Base-by-base conservation (phyloP, 2,329 filamentous ascomycete species). In the Trichoderma pleuroti region DNA sequence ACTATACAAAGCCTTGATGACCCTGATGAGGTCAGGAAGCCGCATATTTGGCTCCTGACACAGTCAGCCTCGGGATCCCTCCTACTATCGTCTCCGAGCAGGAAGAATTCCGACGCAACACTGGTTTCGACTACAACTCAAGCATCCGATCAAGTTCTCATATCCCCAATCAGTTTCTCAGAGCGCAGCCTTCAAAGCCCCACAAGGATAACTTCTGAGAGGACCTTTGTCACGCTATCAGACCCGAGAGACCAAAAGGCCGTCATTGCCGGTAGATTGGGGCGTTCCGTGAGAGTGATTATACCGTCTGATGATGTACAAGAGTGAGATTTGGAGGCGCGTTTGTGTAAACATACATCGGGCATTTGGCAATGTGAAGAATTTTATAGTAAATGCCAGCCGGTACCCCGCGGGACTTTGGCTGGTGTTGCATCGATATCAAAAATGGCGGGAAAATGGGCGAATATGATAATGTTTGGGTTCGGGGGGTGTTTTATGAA, bases 31-130 rank as follows among this genome's bases (percentile, higher is more conserved):
- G n/a, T 49, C 28, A 68, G 32, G 26, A 74, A 73, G 54, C 72
- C 66, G 18, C 60, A 70, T 11, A 56, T 68, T 10, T 74, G 73
- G 73, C 68, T 71, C 7, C 16, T 69, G 42, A 72, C 72, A 42
- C 65, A 71, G 8, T 64, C 70, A 8, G 57, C 42, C 9, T 63
- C 65, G 0, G 70, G 57, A 12, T 69, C 70, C 1, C 42, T 71
- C 63, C 46, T 68, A 7, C 16, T 71, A 11, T 61, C 63, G 9
- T 67, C 57, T 24, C 63, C 70, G 2, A 49, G 32, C 26, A 67
- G 49, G 32, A 66, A 63, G 9, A 39, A 57, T 24, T 68, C 70
- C 8, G 63, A 62, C 14, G 59, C 54, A n/a, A 62, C 63, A 12
- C 6, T 71, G n/a, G 16, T 71, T 9, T 67, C 66, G 12, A 42